A percentile compares a stretch with the other conserved stretches of the same genome.
These are phyloP conservation scores for Amoebophrya sp. DNA, from an alignment of 169 alveolate genomes.

Conservation along the genomic window DNA sequence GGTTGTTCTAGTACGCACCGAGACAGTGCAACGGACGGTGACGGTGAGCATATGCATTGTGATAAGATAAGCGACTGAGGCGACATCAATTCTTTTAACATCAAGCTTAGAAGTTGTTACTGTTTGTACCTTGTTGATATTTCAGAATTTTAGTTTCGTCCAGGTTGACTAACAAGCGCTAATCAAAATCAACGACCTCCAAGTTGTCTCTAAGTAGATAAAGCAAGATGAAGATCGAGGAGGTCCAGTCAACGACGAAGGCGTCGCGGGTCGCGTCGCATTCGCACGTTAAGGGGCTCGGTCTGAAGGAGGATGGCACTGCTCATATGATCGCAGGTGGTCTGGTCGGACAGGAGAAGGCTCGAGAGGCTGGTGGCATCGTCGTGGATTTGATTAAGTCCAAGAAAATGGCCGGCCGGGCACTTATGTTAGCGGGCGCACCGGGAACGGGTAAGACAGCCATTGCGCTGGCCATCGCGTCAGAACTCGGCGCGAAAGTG, in stretches of 20 bases:
- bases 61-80: too few relatives aligned
- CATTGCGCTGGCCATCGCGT: conserved; percentile 96
- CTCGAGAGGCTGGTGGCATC: conserved; percentile 98
- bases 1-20: too few relatives aligned
- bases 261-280: conserved; percentile 90
- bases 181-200: too few relatives aligned
- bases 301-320: conserved; percentile 86
- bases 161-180: too few relatives aligned
- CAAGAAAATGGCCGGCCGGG: conserved; percentile 84
- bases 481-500: conserved; percentile 97
- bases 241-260: conserved; percentile 57
- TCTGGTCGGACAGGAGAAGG: conserved; percentile 95
- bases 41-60: too few relatives aligned
- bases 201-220: too few relatives aligned
- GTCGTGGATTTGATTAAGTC: conserved; percentile 93
- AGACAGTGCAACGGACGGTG: too few relatives aligned
- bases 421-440: conserved; percentile 66
- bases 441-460: conserved; percentile 99
- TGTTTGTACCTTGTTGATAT: too few relatives aligned
- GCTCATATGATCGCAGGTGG: conserved; percentile 69
- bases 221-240: background rate
- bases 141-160: too few relatives aligned
- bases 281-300: conserved; percentile 98
- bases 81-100: too few relatives aligned
- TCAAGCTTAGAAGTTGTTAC: too few relatives aligned